These are phyloP conservation scores for Naematelia encephala DNA, from an alignment of 768 basidiomycete species.

Conservation along the genomic window DNA sequence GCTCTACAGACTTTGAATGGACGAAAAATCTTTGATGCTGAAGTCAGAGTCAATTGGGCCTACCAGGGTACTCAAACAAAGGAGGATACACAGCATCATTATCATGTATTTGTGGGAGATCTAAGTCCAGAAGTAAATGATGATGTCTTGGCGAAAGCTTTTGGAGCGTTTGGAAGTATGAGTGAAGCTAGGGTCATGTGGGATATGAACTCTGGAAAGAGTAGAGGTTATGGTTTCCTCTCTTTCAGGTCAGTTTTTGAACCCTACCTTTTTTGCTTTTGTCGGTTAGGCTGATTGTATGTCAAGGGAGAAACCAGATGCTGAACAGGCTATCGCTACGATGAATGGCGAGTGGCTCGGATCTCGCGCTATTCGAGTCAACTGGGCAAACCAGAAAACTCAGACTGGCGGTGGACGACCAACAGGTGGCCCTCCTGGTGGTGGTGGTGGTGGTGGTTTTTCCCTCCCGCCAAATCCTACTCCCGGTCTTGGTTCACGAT, in stretches of 20 bases:
- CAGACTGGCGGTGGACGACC: slow-evolving; percentile 55
- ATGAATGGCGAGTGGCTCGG: slow-evolving; percentile 99
- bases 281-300: too few species aligned
- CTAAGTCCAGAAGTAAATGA: slow-evolving; percentile 98
- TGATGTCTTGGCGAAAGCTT: slow-evolving; percentile 92
- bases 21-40: slow-evolving; percentile 98
- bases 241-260: slow-evolving; percentile 72
- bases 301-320: slow-evolving; percentile 87
- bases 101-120: slow-evolving; percentile 99
- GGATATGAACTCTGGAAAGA: slow-evolving; percentile 99
- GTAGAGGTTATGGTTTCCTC: slow-evolving; percentile 95
- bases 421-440: slow-evolving; percentile 19
- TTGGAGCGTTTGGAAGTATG: slow-evolving; percentile 92
- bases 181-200: slow-evolving; percentile 99
- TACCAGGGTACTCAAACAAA: slow-evolving; percentile 98
- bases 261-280: too few species aligned
- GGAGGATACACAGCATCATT: slow-evolving; percentile 96
- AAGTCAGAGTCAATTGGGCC: slow-evolving; percentile 99
- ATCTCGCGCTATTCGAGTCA: slow-evolving; percentile 95
- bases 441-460: slow-evolving; percentile 17
- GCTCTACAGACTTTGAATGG: slow-evolving; percentile 98
- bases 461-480: not conserved
- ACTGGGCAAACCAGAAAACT: slow-evolving; percentile 99
- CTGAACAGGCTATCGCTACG: slow-evolving; percentile 97
- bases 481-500: slow-evolving; percentile 1